These are phyloP conservation scores for Kwoniella heveanensis DNA, from an alignment of 768 basidiomycete genomes.

Conservation along the genomic window DNA sequence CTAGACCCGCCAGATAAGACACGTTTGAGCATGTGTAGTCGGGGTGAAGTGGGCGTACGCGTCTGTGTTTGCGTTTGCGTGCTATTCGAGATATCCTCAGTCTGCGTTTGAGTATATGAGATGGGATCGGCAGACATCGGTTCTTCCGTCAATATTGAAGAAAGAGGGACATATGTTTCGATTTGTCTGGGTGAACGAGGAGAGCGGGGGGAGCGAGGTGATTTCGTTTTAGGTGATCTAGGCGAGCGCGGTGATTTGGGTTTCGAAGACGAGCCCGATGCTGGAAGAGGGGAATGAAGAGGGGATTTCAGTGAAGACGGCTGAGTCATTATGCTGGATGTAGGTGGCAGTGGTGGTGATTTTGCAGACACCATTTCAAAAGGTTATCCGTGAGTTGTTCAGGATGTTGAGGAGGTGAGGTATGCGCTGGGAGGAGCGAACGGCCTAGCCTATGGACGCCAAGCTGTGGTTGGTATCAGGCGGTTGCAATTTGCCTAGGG, in stretches of 20 bases:
- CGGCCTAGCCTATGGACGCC: too few species aligned
- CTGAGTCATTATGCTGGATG: constrained; percentile 5
- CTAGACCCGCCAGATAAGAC: constrained; percentile 19
- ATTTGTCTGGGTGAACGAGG: constrained; percentile 7
- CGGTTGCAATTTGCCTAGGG: too few species aligned
- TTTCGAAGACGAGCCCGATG: neutral
- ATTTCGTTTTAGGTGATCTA: constrained; percentile 1
- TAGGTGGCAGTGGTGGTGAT: neutral
- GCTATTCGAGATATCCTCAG: too few species aligned
- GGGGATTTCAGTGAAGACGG: constrained; percentile 10
- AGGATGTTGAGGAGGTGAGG: too few species aligned
- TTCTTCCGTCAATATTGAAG: constrained; percentile 19
- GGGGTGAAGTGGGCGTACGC: neutral
- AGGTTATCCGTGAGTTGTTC: too few species aligned
- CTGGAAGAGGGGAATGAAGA: neutral
- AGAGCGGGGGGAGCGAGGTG: constrained; percentile 6
- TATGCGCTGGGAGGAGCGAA: too few species aligned
- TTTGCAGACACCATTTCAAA: neutral
- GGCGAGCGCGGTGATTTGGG: constrained; percentile 21
- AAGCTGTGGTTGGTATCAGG: too few species aligned
- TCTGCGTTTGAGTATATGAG: neutral
- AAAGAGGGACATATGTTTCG: constrained; percentile 15
- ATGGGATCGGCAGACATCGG: constrained; percentile 11
- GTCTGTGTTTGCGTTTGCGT: neutral
- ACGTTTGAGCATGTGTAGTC: constrained; percentile 4